These are phyloP conservation scores for Pseudozyma pruni DNA, from an alignment of 1,284 basidiomycete species.

Conservation along the genomic window DNA sequence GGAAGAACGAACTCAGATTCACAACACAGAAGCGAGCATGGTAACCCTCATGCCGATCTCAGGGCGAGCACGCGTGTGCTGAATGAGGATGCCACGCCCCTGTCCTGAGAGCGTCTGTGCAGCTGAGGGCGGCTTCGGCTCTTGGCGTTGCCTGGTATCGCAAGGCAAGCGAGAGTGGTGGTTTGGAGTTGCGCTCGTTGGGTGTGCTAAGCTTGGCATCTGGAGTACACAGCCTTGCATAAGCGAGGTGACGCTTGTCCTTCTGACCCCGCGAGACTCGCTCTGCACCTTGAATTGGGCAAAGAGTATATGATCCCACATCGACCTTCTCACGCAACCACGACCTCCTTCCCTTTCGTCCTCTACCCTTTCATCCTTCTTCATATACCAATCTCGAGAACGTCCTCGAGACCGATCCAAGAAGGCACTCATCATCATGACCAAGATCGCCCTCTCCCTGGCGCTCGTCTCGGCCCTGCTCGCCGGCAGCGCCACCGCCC, in stretches of 20 bases:
- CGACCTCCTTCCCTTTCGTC: not conserved
- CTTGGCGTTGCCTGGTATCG: conserved; percentile 22
- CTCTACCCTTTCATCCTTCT: not conserved
- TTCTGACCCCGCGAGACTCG: not conserved
- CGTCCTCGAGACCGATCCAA: not conserved
- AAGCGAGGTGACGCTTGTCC: no score
- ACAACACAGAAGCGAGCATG: no score
- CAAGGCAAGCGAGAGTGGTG: conserved; percentile 1
- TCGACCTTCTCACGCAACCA: not conserved
- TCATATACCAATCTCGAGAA: conserved; percentile 1
- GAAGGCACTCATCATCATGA: conserved; percentile 15
- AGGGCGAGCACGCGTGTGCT: conserved; percentile 27
- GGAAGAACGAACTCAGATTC: not conserved
- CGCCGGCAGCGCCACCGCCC: conserved; percentile 11
- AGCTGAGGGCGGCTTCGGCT: no score
- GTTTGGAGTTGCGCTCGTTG: not conserved
- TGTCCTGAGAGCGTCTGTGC: no score
- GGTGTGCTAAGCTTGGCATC: conserved; percentile 23
- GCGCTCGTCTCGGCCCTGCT: conserved; percentile 23
- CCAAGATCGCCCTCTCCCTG: conserved; percentile 19
- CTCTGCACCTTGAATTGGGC: not conserved
- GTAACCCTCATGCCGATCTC: conserved; percentile 19
- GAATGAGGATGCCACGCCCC: no score
- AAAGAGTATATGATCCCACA: conserved; percentile 23
- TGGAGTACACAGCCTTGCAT: conserved; percentile 2